Evolutionary conservation across 495 filamentous ascomycete genomes (phyloP).

Genomic region (Penicillium fimorum): DNA sequence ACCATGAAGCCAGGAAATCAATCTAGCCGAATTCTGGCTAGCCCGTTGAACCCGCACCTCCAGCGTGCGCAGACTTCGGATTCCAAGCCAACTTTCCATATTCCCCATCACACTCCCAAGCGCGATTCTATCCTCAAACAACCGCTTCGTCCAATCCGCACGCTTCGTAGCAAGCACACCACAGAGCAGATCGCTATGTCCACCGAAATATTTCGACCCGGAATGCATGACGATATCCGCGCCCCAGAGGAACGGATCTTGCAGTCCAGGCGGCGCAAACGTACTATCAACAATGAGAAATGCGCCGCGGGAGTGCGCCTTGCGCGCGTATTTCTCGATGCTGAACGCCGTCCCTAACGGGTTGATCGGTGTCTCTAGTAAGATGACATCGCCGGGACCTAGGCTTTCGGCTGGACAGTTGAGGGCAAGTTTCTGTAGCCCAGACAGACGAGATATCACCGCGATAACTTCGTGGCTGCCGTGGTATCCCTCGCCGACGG

Average conservation of each 20-base stretch:
- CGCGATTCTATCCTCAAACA: slow-evolving; percentile 62
- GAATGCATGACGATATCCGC: slow-evolving; percentile 81
- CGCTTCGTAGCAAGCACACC: slow-evolving; percentile 66
- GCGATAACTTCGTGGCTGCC: slow-evolving; percentile 77
- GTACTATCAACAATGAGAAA: slow-evolving; percentile 80
- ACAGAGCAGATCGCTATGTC: slow-evolving; percentile 83
- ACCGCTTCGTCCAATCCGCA: slow-evolving; percentile 50
- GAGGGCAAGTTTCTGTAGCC: slow-evolving; percentile 59
- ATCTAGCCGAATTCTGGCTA: slow-evolving; percentile 56
- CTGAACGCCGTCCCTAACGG: slow-evolving; percentile 72
- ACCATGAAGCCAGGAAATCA: slow-evolving; percentile 66
- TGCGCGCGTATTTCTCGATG: slow-evolving; percentile 60
- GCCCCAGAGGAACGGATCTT: slow-evolving; percentile 74
- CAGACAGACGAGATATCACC: slow-evolving; percentile 64
- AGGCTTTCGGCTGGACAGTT: slow-evolving; percentile 54
- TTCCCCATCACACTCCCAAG: slow-evolving; percentile 78
- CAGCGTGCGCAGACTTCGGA: slow-evolving; percentile 76
- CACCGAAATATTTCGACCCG: slow-evolving; percentile 89
- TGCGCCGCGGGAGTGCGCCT: slow-evolving; percentile 66
- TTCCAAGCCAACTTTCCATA: slow-evolving; percentile 83
- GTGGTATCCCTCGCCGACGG: slow-evolving; percentile 80
- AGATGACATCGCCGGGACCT: slow-evolving; percentile 70
- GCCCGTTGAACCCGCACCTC: slow-evolving; percentile 73
- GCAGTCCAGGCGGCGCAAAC: slow-evolving; percentile 82
- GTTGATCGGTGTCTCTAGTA: slow-evolving; percentile 85